Evolutionary conservation across 164 flowering plant species (phyloP), one percentile per base, ranked within the genome.

Genomic region (Vitis rupestris): DNA sequence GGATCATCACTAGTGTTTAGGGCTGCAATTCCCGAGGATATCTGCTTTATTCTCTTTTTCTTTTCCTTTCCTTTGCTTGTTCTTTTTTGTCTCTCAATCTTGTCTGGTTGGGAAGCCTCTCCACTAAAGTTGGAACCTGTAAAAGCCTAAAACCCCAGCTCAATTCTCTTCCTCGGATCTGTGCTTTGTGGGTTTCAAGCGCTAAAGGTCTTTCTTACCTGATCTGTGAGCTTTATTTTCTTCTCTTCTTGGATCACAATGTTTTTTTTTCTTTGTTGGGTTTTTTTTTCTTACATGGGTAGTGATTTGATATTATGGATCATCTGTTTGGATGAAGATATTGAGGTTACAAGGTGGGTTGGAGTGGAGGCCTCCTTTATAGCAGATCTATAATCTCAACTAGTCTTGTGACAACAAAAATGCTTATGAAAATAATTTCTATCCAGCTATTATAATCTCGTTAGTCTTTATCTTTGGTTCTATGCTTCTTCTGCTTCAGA

Each of bases 1-100:
- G 44, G 58, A 59, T 23, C 27, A 19, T 15, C 15, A 16, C 12
- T 51, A 9, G 3, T 13, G 48, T 44, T 56, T 23, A 10, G 17
- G 61, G 69, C 67, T 68, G 72, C 79, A 72, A 67, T 70, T 81
- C 75, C 83, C 79, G 67, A 73, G 81, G 81, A 10, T 19, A 23
- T 15, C 54, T 15, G 30, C 15, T 11, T 64, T 15, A 2, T 19
- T 11, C 12, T 5, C n/a, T 13, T 47, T 37, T 23, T 23, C 27
- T 23, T 37, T 6, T 37, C 6, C 44, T 37, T 37, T 37, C 44
- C 44, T 37, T 37, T 2, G 2, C 27, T 15, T 50, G 64, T 53
- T 5, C 16, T 31, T 52, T 54, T 9, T 37, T 54, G 10, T 52
- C 51, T 63, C 44, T 37, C 44, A 37, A 4, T 47, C 60, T 44